These are phyloP conservation scores for Sarcodon sp. DNA, from an alignment of 768 basidiomycete species.

Conservation along the genomic window DNA sequence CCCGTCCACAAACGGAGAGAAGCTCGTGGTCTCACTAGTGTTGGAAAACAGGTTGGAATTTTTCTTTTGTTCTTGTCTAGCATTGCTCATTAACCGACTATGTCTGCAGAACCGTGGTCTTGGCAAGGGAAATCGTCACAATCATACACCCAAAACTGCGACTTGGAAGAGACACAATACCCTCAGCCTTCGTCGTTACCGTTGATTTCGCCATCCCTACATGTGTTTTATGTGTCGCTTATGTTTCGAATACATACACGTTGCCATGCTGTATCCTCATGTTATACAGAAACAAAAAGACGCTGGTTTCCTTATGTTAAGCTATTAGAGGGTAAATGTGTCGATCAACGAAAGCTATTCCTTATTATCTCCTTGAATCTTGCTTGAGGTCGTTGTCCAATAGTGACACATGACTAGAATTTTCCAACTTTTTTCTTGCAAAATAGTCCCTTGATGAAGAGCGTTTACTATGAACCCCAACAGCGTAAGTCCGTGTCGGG, in stretches of 20 bases:
- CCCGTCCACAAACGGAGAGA: constrained; percentile 99
- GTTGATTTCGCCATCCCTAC: constrained; percentile 29
- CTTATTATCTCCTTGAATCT: too few species aligned
- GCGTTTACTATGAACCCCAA: too few species aligned
- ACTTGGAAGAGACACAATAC: constrained; percentile 99
- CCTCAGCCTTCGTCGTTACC: constrained; percentile 81
- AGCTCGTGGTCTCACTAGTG: constrained; percentile 91
- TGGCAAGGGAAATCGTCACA: constrained; percentile 91
- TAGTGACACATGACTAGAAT: too few species aligned
- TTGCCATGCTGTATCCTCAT: constrained; percentile 17
- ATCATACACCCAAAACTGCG: constrained; percentile 81
- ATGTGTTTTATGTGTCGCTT: constrained; percentile 16
- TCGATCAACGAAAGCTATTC: too few species aligned
- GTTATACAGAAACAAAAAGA: not conserved
- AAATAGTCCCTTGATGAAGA: too few species aligned
- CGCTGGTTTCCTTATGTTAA: too few species aligned
- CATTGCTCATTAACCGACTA: not conserved
- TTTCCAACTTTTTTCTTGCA: too few species aligned
- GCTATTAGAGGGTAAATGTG: too few species aligned
- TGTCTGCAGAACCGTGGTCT: constrained; percentile 80
- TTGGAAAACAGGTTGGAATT: constrained; percentile 77
- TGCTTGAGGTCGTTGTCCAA: too few species aligned
- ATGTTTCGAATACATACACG: constrained; percentile 1
- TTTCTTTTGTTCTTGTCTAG: constrained; percentile 1
- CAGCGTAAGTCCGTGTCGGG: too few species aligned